A percentile compares a stretch with the other conserved stretches of the same genome.
These are phyloP conservation scores for Aspergillus proliferans DNA, from an alignment of 2,329 filamentous ascomycete species.

Conservation along the genomic window DNA sequence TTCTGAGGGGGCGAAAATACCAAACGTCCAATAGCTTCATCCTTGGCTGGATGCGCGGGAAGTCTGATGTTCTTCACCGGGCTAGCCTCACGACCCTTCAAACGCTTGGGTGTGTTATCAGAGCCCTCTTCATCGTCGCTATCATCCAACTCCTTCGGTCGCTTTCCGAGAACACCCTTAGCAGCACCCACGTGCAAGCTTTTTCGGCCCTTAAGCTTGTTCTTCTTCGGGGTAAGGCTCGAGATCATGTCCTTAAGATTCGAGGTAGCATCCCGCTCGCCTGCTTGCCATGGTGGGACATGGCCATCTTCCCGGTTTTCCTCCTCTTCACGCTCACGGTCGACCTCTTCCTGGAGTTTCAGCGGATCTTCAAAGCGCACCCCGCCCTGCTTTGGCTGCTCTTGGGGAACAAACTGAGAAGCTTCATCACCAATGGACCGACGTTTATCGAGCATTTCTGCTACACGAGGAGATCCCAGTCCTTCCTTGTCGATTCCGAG, in stretches of 20 bases:
- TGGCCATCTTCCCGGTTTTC: constrained; percentile 56
- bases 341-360: constrained; percentile 56
- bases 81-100: constrained; percentile 66
- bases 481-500: constrained; percentile 64
- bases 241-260: constrained; percentile 73
- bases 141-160: constrained; percentile 64
- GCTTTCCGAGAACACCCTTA: constrained; percentile 66
- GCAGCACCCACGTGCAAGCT: constrained; percentile 71
- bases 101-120: constrained; percentile 54
- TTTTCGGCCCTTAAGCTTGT: constrained; percentile 60
- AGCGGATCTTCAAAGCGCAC: constrained; percentile 63
- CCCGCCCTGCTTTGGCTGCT: constrained; percentile 32
- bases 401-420: constrained; percentile 55
- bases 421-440: constrained; percentile 65
- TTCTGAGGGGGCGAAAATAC: constrained; percentile 45
- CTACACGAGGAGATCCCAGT: constrained; percentile 68
- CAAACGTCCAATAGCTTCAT: constrained; percentile 58
- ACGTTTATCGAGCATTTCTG: constrained; percentile 64
- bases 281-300: constrained; percentile 39
- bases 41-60: constrained; percentile 62
- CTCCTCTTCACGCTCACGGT: constrained; percentile 56
- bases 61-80: constrained; percentile 70
- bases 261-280: constrained; percentile 56
- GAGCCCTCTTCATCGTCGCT: constrained; percentile 55
- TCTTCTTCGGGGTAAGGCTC: constrained; percentile 70